These are phyloP conservation scores for Auricularia auricula-judae DNA, from an alignment of 768 basidiomycete species.

Conservation along the genomic window DNA sequence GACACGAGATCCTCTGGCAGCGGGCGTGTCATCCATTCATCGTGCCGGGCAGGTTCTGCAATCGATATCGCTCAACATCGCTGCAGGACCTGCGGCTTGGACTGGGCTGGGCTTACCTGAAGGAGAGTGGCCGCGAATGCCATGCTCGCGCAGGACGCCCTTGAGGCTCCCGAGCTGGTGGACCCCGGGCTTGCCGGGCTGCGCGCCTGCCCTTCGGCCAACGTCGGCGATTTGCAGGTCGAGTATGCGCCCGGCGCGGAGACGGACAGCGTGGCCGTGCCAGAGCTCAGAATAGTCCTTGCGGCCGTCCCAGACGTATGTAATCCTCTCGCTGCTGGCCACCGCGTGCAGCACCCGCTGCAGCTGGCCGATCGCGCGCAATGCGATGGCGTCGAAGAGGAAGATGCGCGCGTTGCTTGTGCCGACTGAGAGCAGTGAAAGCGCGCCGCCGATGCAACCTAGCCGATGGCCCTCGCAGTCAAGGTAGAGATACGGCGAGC, in stretches of 20 bases:
- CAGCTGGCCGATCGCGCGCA: conserved; percentile 8
- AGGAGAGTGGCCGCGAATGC: conserved; percentile 13
- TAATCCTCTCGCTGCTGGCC: conserved; percentile 18
- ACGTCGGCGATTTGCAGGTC: conserved; percentile 34
- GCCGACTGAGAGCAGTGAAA: conserved; percentile 27
- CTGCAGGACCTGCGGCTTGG: too few relatives aligned
- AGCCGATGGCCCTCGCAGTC: conserved; percentile 31
- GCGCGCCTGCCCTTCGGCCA: conserved; percentile 13
- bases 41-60: conserved; percentile 10
- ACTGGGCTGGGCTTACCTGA: conserved; percentile 14
- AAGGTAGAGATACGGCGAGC: conserved; percentile 16
- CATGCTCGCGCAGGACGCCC: conserved; percentile 18
- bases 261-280: conserved; percentile 15
- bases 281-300: conserved; percentile 29
- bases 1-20: conserved; percentile 23
- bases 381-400: conserved; percentile 25
- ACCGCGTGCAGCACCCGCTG: conserved; percentile 20
- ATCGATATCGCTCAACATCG: background rate
- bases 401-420: conserved; percentile 20
- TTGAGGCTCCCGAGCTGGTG: conserved; percentile 27
- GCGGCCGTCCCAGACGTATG: conserved; percentile 33
- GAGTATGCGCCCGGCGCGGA: conserved; percentile 20
- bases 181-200: conserved; percentile 11
- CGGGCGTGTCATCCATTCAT: conserved; percentile 33
- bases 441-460: conserved; percentile 19